Evolutionary conservation across 345 rosid genomes (phyloP).

Genomic region (Euclidium syriacum): DNA sequence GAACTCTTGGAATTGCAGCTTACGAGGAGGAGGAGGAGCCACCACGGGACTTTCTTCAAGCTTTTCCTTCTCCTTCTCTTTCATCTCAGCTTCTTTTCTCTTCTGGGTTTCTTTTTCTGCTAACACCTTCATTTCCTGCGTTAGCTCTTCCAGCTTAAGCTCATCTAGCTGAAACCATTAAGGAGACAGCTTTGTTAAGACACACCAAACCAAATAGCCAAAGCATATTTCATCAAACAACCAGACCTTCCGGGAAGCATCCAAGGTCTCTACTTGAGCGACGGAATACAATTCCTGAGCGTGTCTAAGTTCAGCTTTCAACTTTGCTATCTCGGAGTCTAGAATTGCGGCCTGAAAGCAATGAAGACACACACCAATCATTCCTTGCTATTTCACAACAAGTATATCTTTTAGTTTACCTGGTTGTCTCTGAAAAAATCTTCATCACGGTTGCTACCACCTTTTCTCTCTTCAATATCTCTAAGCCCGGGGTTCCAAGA

Average conservation of each 20-base stretch:
- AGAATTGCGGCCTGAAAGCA: constrained; percentile 42
- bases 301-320: constrained; percentile 76
- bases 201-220: neutral
- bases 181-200: neutral
- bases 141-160: constrained; percentile 43
- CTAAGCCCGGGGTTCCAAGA: constrained; percentile 11
- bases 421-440: constrained; percentile 36
- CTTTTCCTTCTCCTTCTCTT: constrained; percentile 54
- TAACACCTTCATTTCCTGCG: constrained; percentile 34
- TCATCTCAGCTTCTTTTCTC: constrained; percentile 45
- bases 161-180: constrained; percentile 24
- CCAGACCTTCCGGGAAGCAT: constrained; percentile 71
- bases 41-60: constrained; percentile 27
- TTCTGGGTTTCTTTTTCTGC: constrained; percentile 47
- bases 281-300: constrained; percentile 59
- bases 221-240: neutral
- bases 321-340: constrained; percentile 65
- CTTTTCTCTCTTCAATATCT: constrained; percentile 35
- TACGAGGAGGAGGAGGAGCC: too few species aligned
- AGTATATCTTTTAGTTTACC: constrained; percentile 30
- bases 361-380: neutral
- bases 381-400: neutral
- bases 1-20: constrained; percentile 32
- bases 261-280: constrained; percentile 67
- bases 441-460: constrained; percentile 30